Base-by-base conservation (phyloP, 768 basidiomycete genomes). In the Trametes sanguinea region DNA sequence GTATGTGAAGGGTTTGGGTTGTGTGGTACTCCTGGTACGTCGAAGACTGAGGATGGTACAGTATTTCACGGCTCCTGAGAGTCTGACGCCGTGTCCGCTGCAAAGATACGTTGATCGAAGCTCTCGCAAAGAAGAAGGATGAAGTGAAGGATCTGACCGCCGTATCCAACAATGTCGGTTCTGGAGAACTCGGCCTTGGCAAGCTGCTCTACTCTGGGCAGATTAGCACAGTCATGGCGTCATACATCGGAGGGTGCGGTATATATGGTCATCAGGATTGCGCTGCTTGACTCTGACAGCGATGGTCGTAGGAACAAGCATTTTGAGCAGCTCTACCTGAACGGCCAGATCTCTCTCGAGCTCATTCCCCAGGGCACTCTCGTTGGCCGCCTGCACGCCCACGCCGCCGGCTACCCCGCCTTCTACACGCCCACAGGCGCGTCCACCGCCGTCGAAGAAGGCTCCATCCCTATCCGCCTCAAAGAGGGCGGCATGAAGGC, bases 341-440 rank as follows among this genome's bases (percentile, higher is more conserved):
- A 82, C 11, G 94, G 94, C 56, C 76, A 88, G 65, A 88, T 96
- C 61, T 87, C 89, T 8, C 77, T 95, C 39, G 94, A 96, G 69
- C 87, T 96, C 22, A 91, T 92, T 30, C 94, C 95, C 3, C 94
- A 97, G 76, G 94, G 94, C 9, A 95, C 93, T 13, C 85, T 97
- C 46, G 86, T 89, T 14, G 94, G 95, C 71, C 88, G 94, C 60
- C 80, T 95, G 62, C 88, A 94, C 39, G 90, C 94, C 6, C 90
- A 92, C 60, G 94, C 92, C 8, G 90, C 92, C 10, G 94, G 94
- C 53, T 93, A 94, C 62, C 94, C 94, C 16, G 93, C 89, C n/a
- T 94, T 97, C 79, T 95, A 80, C 75, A 96, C 92, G 5, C 94
- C 94, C 14, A 94, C 94, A 0, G 94, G 95, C 14, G 91, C 92